Evolutionary conservation across 2,329 filamentous ascomycete species (phyloP).

Genomic region (Neocatenulostroma microsporum): DNA sequence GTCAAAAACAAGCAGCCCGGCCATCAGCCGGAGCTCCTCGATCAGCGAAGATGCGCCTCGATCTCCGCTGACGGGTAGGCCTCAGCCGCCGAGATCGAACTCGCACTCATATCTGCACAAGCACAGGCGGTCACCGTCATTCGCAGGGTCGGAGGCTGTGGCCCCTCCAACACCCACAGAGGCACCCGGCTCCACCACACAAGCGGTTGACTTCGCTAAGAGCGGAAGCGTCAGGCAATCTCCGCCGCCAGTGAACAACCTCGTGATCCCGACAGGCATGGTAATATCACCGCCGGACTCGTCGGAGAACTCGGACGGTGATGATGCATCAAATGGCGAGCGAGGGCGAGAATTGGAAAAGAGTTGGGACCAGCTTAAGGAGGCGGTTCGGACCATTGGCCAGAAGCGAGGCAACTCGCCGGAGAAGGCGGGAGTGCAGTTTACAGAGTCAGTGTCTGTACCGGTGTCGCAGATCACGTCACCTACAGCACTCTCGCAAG

Average conservation of each 20-base stretch:
- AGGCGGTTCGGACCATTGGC: slow-evolving; percentile 73
- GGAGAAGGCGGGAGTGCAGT: slow-evolving; percentile 25
- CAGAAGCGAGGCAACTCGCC: slow-evolving; percentile 55
- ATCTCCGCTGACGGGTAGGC: slow-evolving; percentile 33
- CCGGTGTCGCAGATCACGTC: slow-evolving; percentile 28
- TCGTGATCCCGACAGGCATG: slow-evolving; percentile 70
- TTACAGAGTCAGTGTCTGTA: slow-evolving; percentile 23
- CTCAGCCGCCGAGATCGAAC: slow-evolving; percentile 47
- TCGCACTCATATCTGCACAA: slow-evolving; percentile 56
- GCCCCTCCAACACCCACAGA: slow-evolving; percentile 26
- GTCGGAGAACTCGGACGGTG: slow-evolving; percentile 70
- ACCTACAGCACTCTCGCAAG: slow-evolving; percentile 39
- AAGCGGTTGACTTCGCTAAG: slow-evolving; percentile 27
- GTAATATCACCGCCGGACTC: slow-evolving; percentile 91
- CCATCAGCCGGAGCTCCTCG: slow-evolving; percentile 44
- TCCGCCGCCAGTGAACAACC: slow-evolving; percentile 70
- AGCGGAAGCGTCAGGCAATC: slow-evolving; percentile 68
- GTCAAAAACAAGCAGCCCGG: slow-evolving; percentile 47
- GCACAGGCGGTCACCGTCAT: slow-evolving; percentile 53
- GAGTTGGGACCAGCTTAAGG: slow-evolving; percentile 61
- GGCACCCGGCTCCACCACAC: slow-evolving; percentile 11
- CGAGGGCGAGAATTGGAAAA: slow-evolving; percentile 36
- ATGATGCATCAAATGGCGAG: slow-evolving; percentile 36
- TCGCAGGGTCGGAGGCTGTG: slow-evolving; percentile 27
- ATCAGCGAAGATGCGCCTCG: slow-evolving; percentile 35